Percentiles rank a stretch among this genome's conserved stretches.
These are phyloP conservation scores for Trametes coccinea DNA, from an alignment of 768 basidiomycete genomes.

Conservation along the genomic window DNA sequence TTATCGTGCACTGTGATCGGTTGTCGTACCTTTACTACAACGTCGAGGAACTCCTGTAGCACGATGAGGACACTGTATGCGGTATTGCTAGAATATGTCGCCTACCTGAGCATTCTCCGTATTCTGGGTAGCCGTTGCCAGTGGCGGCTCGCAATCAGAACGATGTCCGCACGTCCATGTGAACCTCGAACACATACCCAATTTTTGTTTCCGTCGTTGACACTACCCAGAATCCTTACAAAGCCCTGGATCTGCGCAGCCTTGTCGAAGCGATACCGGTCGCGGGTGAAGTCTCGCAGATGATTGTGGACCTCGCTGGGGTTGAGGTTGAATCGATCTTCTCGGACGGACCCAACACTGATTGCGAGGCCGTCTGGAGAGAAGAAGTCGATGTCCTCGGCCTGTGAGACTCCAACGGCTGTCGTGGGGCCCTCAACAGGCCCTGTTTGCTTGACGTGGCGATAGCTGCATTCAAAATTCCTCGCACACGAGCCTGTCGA, in stretches of 20 bases:
- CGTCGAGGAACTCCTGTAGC: conserved; percentile 39
- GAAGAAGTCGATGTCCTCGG: conserved; percentile 5
- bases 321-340: conserved; percentile 30
- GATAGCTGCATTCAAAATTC: conserved; percentile 30
- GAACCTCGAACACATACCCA: conserved; percentile 19
- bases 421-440: background rate
- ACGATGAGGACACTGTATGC: background rate
- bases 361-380: conserved; percentile 4
- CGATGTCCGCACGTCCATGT: too few species aligned
- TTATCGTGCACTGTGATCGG: background rate
- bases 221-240: conserved; percentile 18
- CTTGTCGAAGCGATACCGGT: conserved; percentile 44
- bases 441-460: conserved; percentile 20
- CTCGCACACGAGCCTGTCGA: conserved; percentile 28
- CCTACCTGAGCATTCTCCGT: conserved; percentile 51
- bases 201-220: conserved; percentile 14
- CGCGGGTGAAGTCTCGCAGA: conserved; percentile 44
- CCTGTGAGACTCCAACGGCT: background rate
- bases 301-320: conserved; percentile 50
- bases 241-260: conserved; percentile 51
- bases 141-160: too few species aligned
- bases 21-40: conserved; percentile 39
- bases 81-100: background rate
- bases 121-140: conserved; percentile 32
- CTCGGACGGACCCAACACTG: conserved; percentile 1